Conservation (phyloP, 1,139 yeast genomes). For the Candida sanyaensis region DNA sequence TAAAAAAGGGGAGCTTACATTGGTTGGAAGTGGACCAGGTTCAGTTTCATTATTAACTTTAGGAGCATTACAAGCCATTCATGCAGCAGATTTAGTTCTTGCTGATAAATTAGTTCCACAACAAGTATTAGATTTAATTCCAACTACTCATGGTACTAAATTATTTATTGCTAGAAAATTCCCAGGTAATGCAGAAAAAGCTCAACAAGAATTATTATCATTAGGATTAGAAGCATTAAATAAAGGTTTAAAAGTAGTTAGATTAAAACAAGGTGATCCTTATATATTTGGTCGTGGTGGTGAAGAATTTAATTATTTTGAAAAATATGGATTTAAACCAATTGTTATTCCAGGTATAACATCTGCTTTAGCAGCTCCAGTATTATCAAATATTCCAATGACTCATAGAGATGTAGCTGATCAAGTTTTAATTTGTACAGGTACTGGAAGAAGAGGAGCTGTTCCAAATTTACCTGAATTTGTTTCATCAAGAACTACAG, state of each 20-base stretch:
- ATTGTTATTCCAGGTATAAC: constrained; percentile 85
- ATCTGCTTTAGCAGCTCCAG: constrained; percentile 88
- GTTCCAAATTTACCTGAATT: constrained; percentile 79
- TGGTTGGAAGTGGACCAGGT: constrained; percentile 97
- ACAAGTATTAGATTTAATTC: constrained; percentile 79
- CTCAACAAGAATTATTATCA: constrained; percentile 79
- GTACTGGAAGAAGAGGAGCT: constrained; percentile 89
- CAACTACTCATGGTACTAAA: constrained; percentile 58
- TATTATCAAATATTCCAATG: constrained; percentile 82
- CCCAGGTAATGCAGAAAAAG: constrained; percentile 95
- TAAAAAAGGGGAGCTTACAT: constrained; percentile 58
- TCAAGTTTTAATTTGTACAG: constrained; percentile 90
- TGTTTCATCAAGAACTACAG: constrained; percentile 72
- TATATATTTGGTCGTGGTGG: constrained; percentile 97
- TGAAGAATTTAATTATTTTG: constrained; percentile 78
- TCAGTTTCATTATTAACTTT: constrained; percentile 77
- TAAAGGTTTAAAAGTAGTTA: constrained; percentile 75
- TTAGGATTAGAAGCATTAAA: constrained; percentile 67
- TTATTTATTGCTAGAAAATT: constrained; percentile 88
- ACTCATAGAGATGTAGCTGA: constrained; percentile 94
- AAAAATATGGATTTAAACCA: constrained; percentile 67
- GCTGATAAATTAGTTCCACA: constrained; percentile 95
- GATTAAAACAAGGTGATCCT: constrained; percentile 97
- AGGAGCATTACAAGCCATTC: constrained; percentile 82
- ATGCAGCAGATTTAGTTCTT: constrained; percentile 77